These are phyloP conservation scores for Xylaria arbuscula DNA, from an alignment of 2,329 filamentous ascomycete genomes.

Conservation along the genomic window DNA sequence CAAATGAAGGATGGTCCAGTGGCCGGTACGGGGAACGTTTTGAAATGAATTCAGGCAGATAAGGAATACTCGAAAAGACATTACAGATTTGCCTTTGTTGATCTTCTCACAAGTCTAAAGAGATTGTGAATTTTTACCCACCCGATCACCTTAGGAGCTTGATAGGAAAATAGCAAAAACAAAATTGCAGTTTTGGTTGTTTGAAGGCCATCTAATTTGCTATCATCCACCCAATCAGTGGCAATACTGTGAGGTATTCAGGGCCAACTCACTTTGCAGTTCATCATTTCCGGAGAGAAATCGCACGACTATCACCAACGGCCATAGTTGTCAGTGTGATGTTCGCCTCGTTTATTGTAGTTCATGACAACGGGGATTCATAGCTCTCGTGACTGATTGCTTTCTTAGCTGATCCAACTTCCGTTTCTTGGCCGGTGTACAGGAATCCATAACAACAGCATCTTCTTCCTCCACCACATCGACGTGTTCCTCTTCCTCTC, in stretches of 20 bases:
- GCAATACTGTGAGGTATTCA: too few relatives aligned
- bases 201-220: not conserved
- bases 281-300: not conserved
- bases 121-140: not conserved
- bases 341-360: constrained; percentile 46
- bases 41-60: not conserved
- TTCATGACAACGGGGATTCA: constrained; percentile 65
- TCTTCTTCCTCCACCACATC: constrained; percentile 54
- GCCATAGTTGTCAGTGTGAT: not conserved
- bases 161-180: not conserved
- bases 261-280: not conserved
- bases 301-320: not conserved
- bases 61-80: not conserved
- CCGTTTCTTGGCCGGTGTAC: too few relatives aligned
- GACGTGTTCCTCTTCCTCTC: constrained; percentile 49
- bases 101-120: not conserved
- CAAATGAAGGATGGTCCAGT: not conserved
- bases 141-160: not conserved
- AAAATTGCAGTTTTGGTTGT: not conserved
- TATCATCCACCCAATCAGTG: too few relatives aligned
- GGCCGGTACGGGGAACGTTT: not conserved
- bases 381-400: constrained; percentile 66
- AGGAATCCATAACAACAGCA: constrained; percentile 52
- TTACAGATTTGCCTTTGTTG: not conserved
- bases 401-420: constrained; percentile 49